Base-by-base conservation (phyloP, 1,284 basidiomycete species). In the Takashimella koratensis region DNA sequence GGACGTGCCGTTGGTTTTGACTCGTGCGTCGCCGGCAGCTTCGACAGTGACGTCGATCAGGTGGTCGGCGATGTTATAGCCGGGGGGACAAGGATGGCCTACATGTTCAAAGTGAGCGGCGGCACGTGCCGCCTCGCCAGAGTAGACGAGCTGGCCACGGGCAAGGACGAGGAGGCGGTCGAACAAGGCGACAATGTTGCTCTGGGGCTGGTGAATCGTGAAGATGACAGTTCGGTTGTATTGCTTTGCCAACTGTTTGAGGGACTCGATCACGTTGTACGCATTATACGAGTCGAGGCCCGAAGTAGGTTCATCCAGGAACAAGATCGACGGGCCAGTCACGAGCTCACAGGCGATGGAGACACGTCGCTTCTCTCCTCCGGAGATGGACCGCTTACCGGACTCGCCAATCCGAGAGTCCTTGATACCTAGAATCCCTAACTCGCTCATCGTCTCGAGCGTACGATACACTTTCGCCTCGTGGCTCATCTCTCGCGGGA, bases 331-430 rank as follows among this genome's bases (percentile, higher is more conserved):
- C 3, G 94, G 94, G 48, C 89, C 91, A 0, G 94, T 98, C 39
- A 98, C 95, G 22, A 98, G 81, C 76, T 98, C 95, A 72, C 95
- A 98, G n/a, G 95, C 95, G 60, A 98, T 98, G 0, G 89, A 92
- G 1, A 94, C 95, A 19, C 93, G 83, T 47, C 93, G 84, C 79
- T 97, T 97, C 79, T 95, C 95, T 16, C 95, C 95, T 44, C 95
- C 93, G 27, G 90, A 94, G 57, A 97, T 97, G 5, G 88, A 90
- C 11, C 93, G 82, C 59, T 83, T 67, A 26, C 73, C 89, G 51
- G 84, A 84, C 51, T 90, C 87, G 6, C 93, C 95, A 56, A 98
- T 94, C 58, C 91, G 81, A 59, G 85, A 85, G 70, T 91, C 90
- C 78, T 88, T 89, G 74, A 98, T 96, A 0, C 85, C 84, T 54